phyloP scores from a whole-genome alignment of 768 basidiomycete genomes.

The Cyclocybe aegerita region DNA sequence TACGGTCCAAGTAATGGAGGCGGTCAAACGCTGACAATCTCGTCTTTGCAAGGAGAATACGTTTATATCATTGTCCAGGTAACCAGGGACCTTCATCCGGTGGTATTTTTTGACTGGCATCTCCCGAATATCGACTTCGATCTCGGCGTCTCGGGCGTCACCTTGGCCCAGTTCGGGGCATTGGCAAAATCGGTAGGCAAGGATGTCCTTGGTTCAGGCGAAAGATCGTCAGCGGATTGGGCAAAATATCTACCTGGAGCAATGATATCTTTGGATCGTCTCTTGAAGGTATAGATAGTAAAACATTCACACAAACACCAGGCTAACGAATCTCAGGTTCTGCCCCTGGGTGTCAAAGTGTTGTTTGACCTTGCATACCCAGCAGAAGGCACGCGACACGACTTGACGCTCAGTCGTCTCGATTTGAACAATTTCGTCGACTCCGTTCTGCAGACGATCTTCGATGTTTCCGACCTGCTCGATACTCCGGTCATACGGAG shows the following conservation, averaged over 20 bases:
- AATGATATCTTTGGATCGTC: constrained; percentile 74
- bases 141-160: constrained; percentile 82
- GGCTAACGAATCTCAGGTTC: constrained; percentile 36
- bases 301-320: background rate
- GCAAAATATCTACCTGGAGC: constrained; percentile 40
- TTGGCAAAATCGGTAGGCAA: constrained; percentile 57
- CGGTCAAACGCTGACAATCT: constrained; percentile 71
- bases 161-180: constrained; percentile 72
- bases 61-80: constrained; percentile 87
- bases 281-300: constrained; percentile 63
- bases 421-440: constrained; percentile 86
- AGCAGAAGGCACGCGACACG: constrained; percentile 43
- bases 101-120: constrained; percentile 74
- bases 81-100: constrained; percentile 89
- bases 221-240: constrained; percentile 37
- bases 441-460: constrained; percentile 80
- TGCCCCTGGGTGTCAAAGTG: constrained; percentile 66
- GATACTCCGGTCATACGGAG: constrained; percentile 58
- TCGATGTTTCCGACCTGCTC: constrained; percentile 56
- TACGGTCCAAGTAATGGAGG: constrained; percentile 47
- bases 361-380: constrained; percentile 85
- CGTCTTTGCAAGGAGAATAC: constrained; percentile 89
- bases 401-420: constrained; percentile 44
- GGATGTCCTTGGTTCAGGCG: constrained; percentile 16
- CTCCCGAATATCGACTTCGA: constrained; percentile 75